Evolutionary conservation across 208 protist species (phyloP).

Genomic region (Trypanosoma brucei): DNA sequence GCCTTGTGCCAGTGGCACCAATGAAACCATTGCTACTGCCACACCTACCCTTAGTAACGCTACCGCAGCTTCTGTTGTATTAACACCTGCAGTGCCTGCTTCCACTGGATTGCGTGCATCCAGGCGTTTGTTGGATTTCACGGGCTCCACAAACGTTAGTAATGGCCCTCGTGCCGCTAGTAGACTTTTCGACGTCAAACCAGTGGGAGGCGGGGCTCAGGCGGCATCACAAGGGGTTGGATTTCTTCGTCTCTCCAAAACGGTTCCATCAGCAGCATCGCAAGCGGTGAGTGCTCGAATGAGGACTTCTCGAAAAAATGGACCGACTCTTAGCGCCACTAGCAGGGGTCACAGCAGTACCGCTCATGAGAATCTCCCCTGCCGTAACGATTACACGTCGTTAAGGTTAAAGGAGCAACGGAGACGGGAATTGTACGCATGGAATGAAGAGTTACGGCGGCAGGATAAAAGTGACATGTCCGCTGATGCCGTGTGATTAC

Average conservation of each 20-base stretch:
- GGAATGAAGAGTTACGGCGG: slow-evolving; percentile 52
- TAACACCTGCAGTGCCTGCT: too few species aligned
- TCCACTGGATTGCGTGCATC: too few species aligned
- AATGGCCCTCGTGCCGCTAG: too few species aligned
- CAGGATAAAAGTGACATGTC: slow-evolving; percentile 23
- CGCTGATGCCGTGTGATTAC: slow-evolving; percentile 37
- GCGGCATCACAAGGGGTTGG: background rate
- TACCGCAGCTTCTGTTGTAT: too few species aligned
- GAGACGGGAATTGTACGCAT: slow-evolving; percentile 74
- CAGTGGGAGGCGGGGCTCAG: background rate
- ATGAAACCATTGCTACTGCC: too few species aligned
- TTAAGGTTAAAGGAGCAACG: slow-evolving; percentile 39
- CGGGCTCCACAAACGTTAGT: too few species aligned
- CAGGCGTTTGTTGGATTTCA: too few species aligned
- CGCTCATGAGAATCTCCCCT: background rate
- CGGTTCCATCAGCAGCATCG: background rate
- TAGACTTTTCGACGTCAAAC: too few species aligned
- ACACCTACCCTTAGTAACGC: too few species aligned
- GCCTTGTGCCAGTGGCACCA: too few species aligned
- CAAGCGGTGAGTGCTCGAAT: too few species aligned
- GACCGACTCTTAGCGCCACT: background rate
- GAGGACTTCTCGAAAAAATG: background rate
- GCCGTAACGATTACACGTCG: slow-evolving; percentile 1
- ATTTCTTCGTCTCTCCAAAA: background rate
- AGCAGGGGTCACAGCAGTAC: background rate